These are phyloP conservation scores for Kwoniella sp. DNA, from an alignment of 768 basidiomycete species.

Conservation along the genomic window DNA sequence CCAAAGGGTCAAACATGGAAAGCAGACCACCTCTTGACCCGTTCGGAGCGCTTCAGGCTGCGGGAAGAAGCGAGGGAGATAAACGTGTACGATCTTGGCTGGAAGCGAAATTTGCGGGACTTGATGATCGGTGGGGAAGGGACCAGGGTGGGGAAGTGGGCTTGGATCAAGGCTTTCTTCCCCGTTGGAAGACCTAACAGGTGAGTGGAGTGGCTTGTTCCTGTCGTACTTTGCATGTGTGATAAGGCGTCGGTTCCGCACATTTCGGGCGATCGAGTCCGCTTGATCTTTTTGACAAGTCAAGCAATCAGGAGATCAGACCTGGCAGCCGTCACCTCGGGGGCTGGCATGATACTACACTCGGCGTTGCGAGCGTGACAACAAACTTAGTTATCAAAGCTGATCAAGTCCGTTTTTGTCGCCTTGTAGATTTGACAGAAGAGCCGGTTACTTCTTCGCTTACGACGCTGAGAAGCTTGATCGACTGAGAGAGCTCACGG, in stretches of 20 bases:
- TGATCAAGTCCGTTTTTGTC: too few species aligned
- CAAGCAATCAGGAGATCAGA: too few species aligned
- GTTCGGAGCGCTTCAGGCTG: constrained; percentile 36
- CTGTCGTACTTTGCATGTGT: too few species aligned
- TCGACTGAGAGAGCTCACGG: constrained; percentile 27
- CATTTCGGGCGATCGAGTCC: too few species aligned
- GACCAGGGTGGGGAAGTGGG: background rate
- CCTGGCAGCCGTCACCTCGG: too few species aligned
- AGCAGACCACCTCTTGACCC: constrained; percentile 47
- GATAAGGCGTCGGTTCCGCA: too few species aligned
- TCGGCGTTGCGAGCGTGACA: too few species aligned
- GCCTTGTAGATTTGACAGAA: constrained; percentile 11
- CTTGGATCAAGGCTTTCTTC: constrained; percentile 22
- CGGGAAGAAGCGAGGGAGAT: constrained; percentile 41
- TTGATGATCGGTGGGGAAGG: constrained; percentile 32
- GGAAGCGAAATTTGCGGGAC: constrained; percentile 38
- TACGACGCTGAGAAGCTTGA: constrained; percentile 29
- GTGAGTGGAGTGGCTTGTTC: constrained; percentile 1
- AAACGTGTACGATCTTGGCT: constrained; percentile 52
- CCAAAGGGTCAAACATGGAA: constrained; percentile 31
- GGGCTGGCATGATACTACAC: too few species aligned
- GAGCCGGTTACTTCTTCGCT: constrained; percentile 26
- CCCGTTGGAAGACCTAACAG: constrained; percentile 14
- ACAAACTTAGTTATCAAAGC: background rate
- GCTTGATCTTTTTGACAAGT: too few species aligned